phyloP scores from a whole-genome alignment of 2,329 filamentous ascomycete genomes.

The Alternaria arbusti region DNA sequence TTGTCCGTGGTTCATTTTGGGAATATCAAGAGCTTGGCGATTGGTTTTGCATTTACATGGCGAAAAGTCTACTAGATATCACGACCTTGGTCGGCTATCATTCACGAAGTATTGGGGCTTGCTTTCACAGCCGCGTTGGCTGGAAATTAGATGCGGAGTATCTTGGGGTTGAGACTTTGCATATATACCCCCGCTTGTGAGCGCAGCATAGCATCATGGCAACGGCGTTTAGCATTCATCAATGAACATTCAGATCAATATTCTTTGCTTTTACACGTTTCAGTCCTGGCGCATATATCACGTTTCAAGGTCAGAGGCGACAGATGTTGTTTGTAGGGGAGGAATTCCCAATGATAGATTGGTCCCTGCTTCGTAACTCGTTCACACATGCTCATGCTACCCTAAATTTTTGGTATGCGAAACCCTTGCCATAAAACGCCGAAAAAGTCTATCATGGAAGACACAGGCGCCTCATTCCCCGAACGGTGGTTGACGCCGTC shows the following conservation, averaged over 20 bases:
- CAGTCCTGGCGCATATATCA: neutral
- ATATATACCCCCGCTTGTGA: conserved; percentile 20
- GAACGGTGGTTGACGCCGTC: neutral
- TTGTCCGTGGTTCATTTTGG: neutral
- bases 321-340: conserved; percentile 34
- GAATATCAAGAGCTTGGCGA: neutral
- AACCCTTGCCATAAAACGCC: conserved; percentile 19
- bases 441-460: conserved; percentile 23
- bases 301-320: neutral
- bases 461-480: neutral
- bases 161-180: conserved; percentile 2
- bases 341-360: conserved; percentile 44
- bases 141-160: neutral
- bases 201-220: conserved; percentile 15
- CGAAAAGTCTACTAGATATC: neutral
- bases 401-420: conserved; percentile 35
- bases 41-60: conserved; percentile 3
- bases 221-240: conserved; percentile 11
- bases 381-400: conserved; percentile 37
- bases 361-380: conserved; percentile 45
- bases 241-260: neutral
- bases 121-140: neutral
- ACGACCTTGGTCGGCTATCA: neutral
- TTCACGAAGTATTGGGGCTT: neutral
- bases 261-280: neutral